phyloP scores from a whole-genome alignment of 768 basidiomycete genomes.

The Daedaleopsis sinensis region DNA sequence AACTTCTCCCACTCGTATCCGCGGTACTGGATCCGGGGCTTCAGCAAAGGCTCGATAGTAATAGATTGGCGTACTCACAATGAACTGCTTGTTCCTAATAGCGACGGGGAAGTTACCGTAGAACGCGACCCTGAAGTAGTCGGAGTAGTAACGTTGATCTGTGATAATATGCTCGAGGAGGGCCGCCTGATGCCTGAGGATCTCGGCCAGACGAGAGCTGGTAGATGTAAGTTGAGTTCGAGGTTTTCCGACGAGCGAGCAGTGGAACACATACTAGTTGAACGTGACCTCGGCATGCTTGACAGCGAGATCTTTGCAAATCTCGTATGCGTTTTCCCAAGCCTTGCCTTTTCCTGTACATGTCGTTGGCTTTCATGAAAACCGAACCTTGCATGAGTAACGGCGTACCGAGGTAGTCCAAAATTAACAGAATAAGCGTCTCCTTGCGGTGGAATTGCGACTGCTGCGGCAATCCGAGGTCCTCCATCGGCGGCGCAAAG shows the following conservation, averaged over 20 bases:
- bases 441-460: constrained; percentile 95
- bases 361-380: constrained; percentile 7
- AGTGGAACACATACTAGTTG: constrained; percentile 67
- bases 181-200: constrained; percentile 85
- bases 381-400: constrained; percentile 3
- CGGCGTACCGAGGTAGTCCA: constrained; percentile 85
- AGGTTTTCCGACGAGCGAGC: not conserved
- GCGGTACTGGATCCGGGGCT: constrained; percentile 63
- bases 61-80: constrained; percentile 51
- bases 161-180: constrained; percentile 84
- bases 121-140: constrained; percentile 93
- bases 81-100: constrained; percentile 87
- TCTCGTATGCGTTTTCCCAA: constrained; percentile 93
- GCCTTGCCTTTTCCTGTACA: constrained; percentile 88
- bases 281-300: constrained; percentile 91
- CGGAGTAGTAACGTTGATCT: constrained; percentile 84
- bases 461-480: constrained; percentile 87
- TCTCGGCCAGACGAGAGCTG: constrained; percentile 82
- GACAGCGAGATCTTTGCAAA: constrained; percentile 87
- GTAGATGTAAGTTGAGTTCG: not conserved
- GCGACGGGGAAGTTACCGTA: constrained; percentile 90
- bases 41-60: not conserved
- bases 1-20: constrained; percentile 96
- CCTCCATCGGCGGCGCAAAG: constrained; percentile 87
- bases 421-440: constrained; percentile 84